A percentile compares a stretch with the other conserved stretches of the same genome.
These are phyloP conservation scores for Beauveria medogensis DNA, from an alignment of 2,329 filamentous ascomycete genomes.

Conservation along the genomic window DNA sequence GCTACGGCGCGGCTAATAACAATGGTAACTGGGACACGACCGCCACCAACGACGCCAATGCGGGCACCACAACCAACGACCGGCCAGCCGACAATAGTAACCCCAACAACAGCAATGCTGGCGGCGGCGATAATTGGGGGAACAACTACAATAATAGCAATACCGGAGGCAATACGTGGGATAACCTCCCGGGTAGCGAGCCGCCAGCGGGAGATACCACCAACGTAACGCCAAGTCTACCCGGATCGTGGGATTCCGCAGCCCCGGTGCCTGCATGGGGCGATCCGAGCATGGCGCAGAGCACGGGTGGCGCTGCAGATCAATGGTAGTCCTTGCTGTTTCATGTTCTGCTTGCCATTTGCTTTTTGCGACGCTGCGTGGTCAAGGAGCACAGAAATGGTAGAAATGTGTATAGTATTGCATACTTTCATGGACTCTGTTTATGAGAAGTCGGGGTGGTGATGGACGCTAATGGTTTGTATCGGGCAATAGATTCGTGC, in stretches of 20 bases:
- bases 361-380: too few species aligned
- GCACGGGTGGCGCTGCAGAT: conserved; percentile 22
- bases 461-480: background rate
- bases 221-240: conserved; percentile 27
- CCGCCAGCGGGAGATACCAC: background rate
- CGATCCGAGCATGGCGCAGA: conserved; percentile 23
- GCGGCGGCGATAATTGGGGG: conserved; percentile 2
- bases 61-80: background rate
- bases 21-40: background rate
- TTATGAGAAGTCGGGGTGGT: too few species aligned
- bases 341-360: too few species aligned
- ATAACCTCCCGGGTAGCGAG: background rate
- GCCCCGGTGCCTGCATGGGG: conserved; percentile 19
- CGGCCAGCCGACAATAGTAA: background rate
- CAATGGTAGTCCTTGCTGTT: conserved; percentile 6
- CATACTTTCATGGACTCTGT: too few species aligned
- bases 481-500: background rate
- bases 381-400: too few species aligned
- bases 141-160: background rate
- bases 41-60: background rate
- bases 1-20: background rate
- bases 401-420: too few species aligned
- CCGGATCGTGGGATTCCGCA: conserved; percentile 6
- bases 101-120: background rate
- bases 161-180: background rate